Percentiles rank a stretch among this genome's conserved stretches.
Evolutionary conservation across 2,329 filamentous ascomycete genomes (phyloP).

Genomic region (Monosporascus sp.): DNA sequence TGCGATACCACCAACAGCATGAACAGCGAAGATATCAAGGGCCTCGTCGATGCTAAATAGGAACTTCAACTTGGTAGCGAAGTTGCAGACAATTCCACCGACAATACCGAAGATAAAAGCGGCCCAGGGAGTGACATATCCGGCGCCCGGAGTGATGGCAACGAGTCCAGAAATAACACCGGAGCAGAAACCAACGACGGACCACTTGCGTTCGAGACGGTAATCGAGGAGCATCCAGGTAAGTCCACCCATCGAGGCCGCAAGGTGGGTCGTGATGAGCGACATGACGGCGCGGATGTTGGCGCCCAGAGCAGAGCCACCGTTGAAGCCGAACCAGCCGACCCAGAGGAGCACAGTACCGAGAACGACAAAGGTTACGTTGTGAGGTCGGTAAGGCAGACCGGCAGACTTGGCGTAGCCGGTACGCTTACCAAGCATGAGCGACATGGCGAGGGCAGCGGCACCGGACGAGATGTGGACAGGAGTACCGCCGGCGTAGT

Average conservation of each 20-base stretch:
- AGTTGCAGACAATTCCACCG: conserved; percentile 69
- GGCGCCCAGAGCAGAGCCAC: conserved; percentile 72
- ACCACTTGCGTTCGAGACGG: conserved; percentile 89
- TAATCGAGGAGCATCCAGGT: conserved; percentile 86
- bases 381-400: conserved; percentile 65
- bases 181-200: conserved; percentile 88
- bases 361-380: conserved; percentile 67
- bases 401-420: conserved; percentile 57
- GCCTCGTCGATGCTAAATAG: conserved; percentile 74
- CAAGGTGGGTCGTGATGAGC: conserved; percentile 80
- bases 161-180: conserved; percentile 84
- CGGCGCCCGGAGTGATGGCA: conserved; percentile 78
- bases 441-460: conserved; percentile 65
- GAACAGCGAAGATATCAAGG: conserved; percentile 87
- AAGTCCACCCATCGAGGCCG: conserved; percentile 74
- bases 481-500: conserved; percentile 71
- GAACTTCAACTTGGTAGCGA: conserved; percentile 78
- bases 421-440: conserved; percentile 66
- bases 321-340: conserved; percentile 96
- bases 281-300: conserved; percentile 89
- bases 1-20: conserved; percentile 77
- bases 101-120: conserved; percentile 54
- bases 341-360: conserved; percentile 81
- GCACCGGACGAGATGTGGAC: conserved; percentile 71
- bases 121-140: conserved; percentile 67